A percentile compares a stretch with the other conserved stretches of the same genome.
Evolutionary conservation across 306 rosid genomes (phyloP).

Genomic region (Canavalia gladiata): DNA sequence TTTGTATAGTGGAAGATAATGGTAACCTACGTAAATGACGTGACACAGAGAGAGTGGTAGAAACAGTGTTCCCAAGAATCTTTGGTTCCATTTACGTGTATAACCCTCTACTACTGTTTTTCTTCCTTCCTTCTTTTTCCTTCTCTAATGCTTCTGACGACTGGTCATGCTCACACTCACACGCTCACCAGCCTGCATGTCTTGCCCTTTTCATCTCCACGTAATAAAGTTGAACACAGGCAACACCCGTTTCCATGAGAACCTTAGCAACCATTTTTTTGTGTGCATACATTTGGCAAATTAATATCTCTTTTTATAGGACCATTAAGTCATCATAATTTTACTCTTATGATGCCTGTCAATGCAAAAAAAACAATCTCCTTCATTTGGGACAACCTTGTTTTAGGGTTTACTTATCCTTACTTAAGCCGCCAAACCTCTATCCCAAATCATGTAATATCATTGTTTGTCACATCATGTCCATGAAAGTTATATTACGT

Average conservation of each 20-base stretch:
- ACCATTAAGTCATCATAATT: conserved; percentile 4
- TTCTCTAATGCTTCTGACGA: conserved; percentile 59
- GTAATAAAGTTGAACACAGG: conserved; percentile 54
- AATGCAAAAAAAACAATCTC: conserved; percentile 24
- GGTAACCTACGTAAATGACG: conserved; percentile 18
- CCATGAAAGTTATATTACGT: conserved; percentile 44
- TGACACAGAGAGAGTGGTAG: not conserved
- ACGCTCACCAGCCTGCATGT: conserved; percentile 76
- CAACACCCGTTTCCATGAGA: conserved; percentile 46
- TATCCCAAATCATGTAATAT: conserved; percentile 5
- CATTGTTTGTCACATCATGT: conserved; percentile 41
- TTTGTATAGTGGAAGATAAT: not conserved
- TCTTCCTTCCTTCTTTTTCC: not conserved
- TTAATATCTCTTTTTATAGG: conserved; percentile 12
- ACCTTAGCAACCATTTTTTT: conserved; percentile 21
- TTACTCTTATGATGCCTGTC: not conserved
- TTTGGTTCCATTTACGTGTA: not conserved
- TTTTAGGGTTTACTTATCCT: not conserved
- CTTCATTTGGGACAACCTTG: conserved; percentile 12
- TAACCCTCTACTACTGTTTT: not conserved
- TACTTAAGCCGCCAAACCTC: conserved; percentile 29
- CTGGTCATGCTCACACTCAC: conserved; percentile 61
- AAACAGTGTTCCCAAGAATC: not conserved
- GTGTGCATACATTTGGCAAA: conserved; percentile 3
- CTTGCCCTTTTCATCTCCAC: conserved; percentile 80